A percentile compares a stretch with the other conserved stretches of the same genome.
These are phyloP conservation scores for Odontarrhena argentea DNA, from an alignment of 345 rosid genomes.

Conservation along the genomic window DNA sequence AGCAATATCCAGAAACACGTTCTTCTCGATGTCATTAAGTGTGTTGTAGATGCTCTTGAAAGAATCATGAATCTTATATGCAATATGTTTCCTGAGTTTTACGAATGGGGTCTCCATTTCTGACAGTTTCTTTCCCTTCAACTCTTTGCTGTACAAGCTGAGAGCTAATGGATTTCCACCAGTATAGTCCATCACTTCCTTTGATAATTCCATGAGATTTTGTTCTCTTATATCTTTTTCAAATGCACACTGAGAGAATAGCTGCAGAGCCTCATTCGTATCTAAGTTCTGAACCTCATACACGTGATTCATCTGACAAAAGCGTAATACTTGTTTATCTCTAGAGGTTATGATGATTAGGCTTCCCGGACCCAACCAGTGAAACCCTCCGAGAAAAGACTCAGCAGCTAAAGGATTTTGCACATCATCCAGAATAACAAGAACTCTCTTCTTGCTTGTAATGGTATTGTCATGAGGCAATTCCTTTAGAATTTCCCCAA, in stretches of 20 bases:
- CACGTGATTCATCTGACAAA: not conserved
- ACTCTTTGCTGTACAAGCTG: not conserved
- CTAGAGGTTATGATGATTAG: constrained; percentile 25
- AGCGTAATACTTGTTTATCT: constrained; percentile 13
- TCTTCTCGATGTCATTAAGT: constrained; percentile 15
- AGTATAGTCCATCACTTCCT: constrained; percentile 5
- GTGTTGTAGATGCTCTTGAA: constrained; percentile 19
- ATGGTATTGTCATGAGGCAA: constrained; percentile 19
- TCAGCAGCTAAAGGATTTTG: not conserved
- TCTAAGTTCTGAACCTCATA: constrained; percentile 14
- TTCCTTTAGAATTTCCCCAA: not conserved
- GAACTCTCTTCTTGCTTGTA: constrained; percentile 8
- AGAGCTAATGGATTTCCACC: constrained; percentile 43
- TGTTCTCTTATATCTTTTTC: not conserved
- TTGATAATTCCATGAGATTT: not conserved
- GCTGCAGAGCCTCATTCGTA: constrained; percentile 2
- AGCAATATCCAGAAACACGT: constrained; percentile 29
- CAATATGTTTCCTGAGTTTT: not conserved
- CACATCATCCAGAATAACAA: constrained; percentile 35
- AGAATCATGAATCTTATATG: not conserved
- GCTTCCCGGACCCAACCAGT: constrained; percentile 29
- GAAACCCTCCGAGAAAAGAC: not conserved
- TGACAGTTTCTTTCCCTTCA: not conserved
- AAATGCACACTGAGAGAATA: constrained; percentile 7
- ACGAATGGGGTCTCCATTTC: not conserved